Percentiles rank a stretch among this genome's conserved stretches.
phyloP scores from a whole-genome alignment of 441 rosid genomes.

The Arabidopsis lyrata region DNA sequence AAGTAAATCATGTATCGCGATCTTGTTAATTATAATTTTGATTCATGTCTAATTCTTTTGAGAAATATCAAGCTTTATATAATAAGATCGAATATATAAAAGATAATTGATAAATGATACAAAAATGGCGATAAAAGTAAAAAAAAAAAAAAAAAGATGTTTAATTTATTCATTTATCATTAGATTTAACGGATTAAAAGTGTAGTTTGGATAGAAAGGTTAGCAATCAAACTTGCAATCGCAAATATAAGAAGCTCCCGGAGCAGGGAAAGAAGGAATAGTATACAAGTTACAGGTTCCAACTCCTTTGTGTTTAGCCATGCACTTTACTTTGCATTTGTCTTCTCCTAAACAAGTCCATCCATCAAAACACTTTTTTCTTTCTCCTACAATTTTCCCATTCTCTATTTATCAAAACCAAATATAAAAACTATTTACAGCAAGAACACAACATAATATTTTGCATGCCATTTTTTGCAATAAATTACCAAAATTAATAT shows the following conservation, averaged over 20 bases:
- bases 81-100: neutral
- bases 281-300: neutral
- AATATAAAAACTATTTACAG: neutral
- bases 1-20: neutral
- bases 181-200: neutral
- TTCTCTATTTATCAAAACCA: neutral
- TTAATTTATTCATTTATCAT: neutral
- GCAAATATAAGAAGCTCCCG: neutral
- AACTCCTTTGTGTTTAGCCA: neutral
- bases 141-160: neutral
- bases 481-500: neutral
- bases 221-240: conserved; percentile 11
- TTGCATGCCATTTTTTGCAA: neutral
- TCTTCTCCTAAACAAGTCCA: neutral
- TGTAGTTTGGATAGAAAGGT: neutral
- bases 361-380: neutral
- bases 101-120: neutral
- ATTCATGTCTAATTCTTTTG: neutral
- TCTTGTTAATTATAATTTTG: neutral
- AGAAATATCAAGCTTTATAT: neutral
- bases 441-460: neutral
- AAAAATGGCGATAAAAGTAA: neutral
- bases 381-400: neutral
- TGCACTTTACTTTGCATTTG: neutral
- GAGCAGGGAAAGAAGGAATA: neutral